Conservation (phyloP, 148 eudicot species). For the Talinum fruticosum region DNA sequence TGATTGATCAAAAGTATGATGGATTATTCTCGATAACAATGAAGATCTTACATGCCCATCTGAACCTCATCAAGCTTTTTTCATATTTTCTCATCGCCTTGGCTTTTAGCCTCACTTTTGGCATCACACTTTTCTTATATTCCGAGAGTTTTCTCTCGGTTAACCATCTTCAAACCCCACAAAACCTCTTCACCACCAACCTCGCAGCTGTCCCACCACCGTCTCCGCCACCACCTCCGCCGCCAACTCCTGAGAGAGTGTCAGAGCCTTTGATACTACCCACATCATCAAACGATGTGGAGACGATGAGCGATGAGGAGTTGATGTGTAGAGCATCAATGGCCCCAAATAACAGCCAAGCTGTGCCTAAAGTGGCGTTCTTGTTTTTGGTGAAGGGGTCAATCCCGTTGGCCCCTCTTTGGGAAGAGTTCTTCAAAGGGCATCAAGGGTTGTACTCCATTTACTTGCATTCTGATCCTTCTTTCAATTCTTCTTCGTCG, state of each 20-base stretch:
- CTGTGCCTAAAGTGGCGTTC: constrained; percentile 63
- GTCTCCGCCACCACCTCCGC: neutral
- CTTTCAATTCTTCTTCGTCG: constrained; percentile 29
- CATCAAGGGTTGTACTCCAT: constrained; percentile 63
- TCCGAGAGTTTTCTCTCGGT: neutral
- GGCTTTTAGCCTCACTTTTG: constrained; percentile 17
- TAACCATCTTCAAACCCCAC: constrained; percentile 13
- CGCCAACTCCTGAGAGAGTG: neutral
- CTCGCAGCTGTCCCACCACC: neutral
- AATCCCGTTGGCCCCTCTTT: constrained; percentile 59
- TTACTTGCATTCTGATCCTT: constrained; percentile 66
- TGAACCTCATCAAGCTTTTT: constrained; percentile 22
- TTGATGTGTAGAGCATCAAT: constrained; percentile 60
- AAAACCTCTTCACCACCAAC: constrained; percentile 7
- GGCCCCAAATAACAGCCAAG: constrained; percentile 31
- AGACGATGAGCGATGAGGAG: constrained; percentile 43
- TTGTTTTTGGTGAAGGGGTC: constrained; percentile 67
- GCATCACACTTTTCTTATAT: constrained; percentile 16
- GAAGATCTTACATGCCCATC: constrained; percentile 16
- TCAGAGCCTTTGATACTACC: neutral
- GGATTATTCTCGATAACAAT: neutral
- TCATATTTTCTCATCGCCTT: constrained; percentile 18
- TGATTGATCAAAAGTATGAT: constrained; percentile 12
- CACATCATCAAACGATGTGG: neutral
- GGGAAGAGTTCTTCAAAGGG: constrained; percentile 82